Evolutionary conservation across 2,329 filamentous ascomycete genomes (phyloP).

Genomic region (Talaromyces sp.): DNA sequence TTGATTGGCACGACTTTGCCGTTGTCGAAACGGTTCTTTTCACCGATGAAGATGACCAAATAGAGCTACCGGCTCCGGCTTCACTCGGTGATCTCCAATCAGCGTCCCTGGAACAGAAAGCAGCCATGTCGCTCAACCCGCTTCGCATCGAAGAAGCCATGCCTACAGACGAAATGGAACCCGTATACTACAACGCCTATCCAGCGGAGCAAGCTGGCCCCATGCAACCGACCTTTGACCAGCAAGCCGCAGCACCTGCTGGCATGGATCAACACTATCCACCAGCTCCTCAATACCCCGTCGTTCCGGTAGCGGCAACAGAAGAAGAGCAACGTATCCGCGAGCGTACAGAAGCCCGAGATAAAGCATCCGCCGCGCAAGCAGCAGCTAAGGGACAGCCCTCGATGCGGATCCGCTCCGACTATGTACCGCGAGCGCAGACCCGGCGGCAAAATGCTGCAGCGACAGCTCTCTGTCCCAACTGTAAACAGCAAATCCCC

Average conservation of each 20-base stretch:
- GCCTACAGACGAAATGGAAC: slow-evolving; percentile 65
- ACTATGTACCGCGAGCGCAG: slow-evolving; percentile 83
- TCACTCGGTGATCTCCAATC: slow-evolving; percentile 89
- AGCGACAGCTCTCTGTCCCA: slow-evolving; percentile 69
- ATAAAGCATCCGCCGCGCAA: slow-evolving; percentile 70
- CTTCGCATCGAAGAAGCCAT: slow-evolving; percentile 92
- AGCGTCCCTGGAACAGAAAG: slow-evolving; percentile 91
- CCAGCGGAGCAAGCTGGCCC: slow-evolving; percentile 35
- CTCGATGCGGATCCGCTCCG: slow-evolving; percentile 81
- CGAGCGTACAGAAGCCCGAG: slow-evolving; percentile 51
- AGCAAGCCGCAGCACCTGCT: slow-evolving; percentile 26
- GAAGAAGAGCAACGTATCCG: slow-evolving; percentile 62
- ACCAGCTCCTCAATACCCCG: slow-evolving; percentile 24
- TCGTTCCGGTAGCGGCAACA: slow-evolving; percentile 39
- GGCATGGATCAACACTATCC: slow-evolving; percentile 4
- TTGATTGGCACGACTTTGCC: slow-evolving; percentile 97
- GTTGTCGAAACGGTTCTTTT: slow-evolving; percentile 95
- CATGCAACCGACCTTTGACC: slow-evolving; percentile 22
- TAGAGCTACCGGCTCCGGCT: slow-evolving; percentile 81
- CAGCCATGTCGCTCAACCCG: slow-evolving; percentile 77
- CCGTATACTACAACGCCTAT: slow-evolving; percentile 51
- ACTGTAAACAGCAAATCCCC: slow-evolving; percentile 87
- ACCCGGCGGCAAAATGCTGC: slow-evolving; percentile 65
- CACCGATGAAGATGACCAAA: slow-evolving; percentile 79
- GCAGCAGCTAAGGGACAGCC: slow-evolving; percentile 63